A percentile compares a stretch with the other conserved stretches of the same genome.
Evolutionary conservation across 129 eudicot species (phyloP).

Genomic region (Scalesia atractyloides): DNA sequence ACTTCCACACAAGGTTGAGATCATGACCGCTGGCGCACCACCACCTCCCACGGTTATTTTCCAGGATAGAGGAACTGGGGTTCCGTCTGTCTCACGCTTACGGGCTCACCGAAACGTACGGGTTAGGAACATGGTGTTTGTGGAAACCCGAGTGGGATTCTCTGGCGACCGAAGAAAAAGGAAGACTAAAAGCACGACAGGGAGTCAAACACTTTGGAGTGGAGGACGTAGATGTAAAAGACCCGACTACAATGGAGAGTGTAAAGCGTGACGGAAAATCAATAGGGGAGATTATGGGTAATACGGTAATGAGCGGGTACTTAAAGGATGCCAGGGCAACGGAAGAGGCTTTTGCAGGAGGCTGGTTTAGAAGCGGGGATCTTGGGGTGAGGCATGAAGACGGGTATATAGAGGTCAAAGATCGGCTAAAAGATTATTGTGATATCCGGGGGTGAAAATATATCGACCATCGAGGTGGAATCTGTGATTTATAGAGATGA

Average conservation of each 20-base stretch:
- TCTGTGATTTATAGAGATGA: conserved; percentile 5
- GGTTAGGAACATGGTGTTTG: conserved; percentile 1
- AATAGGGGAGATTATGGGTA: conserved; percentile 16
- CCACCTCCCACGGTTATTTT: conserved; percentile 6
- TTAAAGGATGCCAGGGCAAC: background rate
- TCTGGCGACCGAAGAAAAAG: background rate
- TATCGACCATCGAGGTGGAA: conserved; percentile 15
- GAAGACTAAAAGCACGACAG: background rate
- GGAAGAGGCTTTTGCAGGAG: conserved; percentile 2
- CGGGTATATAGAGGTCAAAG: conserved; percentile 16
- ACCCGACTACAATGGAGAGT: conserved; percentile 4
- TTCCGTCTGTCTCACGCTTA: conserved; percentile 13
- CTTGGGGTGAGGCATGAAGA: conserved; percentile 6
- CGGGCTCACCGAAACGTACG: conserved; percentile 8
- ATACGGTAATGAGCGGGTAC: conserved; percentile 11
- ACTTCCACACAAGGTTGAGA: conserved; percentile 19
- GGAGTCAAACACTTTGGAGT: too few species aligned
- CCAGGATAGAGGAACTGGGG: conserved; percentile 10
- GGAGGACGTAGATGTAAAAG: conserved; percentile 10
- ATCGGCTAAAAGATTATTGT: conserved; percentile 11
- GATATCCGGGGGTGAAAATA: conserved; percentile 18
- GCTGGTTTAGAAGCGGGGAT: conserved; percentile 13
- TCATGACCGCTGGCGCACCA: conserved; percentile 19
- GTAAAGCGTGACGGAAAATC: conserved; percentile 13
- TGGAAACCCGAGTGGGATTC: conserved; percentile 19